Base-by-base conservation (phyloP, 106 monocot species). In the Allium cepa region DNA sequence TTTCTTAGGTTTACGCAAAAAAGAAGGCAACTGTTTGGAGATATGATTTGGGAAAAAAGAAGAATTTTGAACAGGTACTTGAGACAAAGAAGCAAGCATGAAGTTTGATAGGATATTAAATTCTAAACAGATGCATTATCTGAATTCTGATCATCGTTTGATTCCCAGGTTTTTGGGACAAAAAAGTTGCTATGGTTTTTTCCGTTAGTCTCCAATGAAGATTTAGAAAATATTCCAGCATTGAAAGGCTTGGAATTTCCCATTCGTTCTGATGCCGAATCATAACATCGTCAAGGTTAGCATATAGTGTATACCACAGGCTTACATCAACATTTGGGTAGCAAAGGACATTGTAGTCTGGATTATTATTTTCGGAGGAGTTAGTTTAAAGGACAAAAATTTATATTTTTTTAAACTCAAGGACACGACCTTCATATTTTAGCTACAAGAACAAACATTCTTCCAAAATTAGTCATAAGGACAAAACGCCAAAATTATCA, bases 211-310 rank as follows among this genome's bases (percentile, higher is more conserved):
- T 85, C 91, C 10, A 53, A 69, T 9, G 77, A 86, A 46, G 88
- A 91, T 81, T 59, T 88, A 27, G 72, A 85, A 26, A 84, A 78
- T 50, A 65, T 84, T 11, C 81, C 77, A 59, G 81, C 85, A 58
- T 82, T 95, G 50, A 66, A 72, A 58, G 95, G 90, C 61, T 71
- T 95, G 17, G 85, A 95, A 11, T 95, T 95, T 63, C 95, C 95
- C 7, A 72, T 64, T 17, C 81, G 64, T 36, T 75, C 81, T 8
- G 84, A 86, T 75, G 56, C 67, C 45, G 84, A 77, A 18, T 68
- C 46, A 9, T 79, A 64, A 76, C 18, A 17, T 49, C 68, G 10
- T 69, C 26, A 76, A 36, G 36, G 36, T 36, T 36, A 36, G 36
- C 3, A 36, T 36, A 36, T 36, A 36, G 36, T 36, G 5, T 36